Percentiles rank a stretch among this genome's conserved stretches.
Conservation (phyloP, 441 rosid species). For the Cnidoscolus chayamansa region DNA sequence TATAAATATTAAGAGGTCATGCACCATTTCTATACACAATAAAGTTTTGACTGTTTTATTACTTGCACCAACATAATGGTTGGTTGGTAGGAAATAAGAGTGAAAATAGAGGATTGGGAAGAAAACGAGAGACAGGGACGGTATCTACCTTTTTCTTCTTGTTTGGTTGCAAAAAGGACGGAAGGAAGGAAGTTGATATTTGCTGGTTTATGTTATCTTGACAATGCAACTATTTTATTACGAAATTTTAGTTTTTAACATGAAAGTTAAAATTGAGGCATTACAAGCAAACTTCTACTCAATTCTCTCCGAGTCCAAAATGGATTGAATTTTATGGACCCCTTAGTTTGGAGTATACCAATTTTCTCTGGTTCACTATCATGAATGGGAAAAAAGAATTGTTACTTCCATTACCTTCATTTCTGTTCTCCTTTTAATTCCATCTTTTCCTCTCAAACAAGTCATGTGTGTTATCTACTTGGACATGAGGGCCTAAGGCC, state of each 20-base stretch:
- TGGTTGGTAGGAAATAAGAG: neutral
- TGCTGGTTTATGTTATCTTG: too few species aligned
- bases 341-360: neutral
- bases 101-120: neutral
- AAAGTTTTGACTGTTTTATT: too few species aligned
- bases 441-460: neutral
- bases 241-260: neutral
- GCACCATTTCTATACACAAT: too few species aligned
- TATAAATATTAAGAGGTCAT: neutral
- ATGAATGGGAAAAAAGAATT: too few species aligned
- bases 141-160: neutral
- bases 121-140: neutral
- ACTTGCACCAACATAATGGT: neutral
- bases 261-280: neutral
- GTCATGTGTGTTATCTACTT: neutral
- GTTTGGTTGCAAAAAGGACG: neutral
- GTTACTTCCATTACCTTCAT: neutral
- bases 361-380: neutral
- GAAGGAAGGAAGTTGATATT: too few species aligned
- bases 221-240: neutral
- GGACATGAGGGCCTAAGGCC: neutral
- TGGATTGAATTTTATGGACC: too few species aligned
- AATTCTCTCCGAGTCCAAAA: too few species aligned
- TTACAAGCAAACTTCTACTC: too few species aligned
- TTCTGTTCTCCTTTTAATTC: neutral